Evolutionary conservation across 352 stramenopile genomes (phyloP), one percentile per base, ranked within the genome.

Genomic region (Globisporangium barbulae): DNA sequence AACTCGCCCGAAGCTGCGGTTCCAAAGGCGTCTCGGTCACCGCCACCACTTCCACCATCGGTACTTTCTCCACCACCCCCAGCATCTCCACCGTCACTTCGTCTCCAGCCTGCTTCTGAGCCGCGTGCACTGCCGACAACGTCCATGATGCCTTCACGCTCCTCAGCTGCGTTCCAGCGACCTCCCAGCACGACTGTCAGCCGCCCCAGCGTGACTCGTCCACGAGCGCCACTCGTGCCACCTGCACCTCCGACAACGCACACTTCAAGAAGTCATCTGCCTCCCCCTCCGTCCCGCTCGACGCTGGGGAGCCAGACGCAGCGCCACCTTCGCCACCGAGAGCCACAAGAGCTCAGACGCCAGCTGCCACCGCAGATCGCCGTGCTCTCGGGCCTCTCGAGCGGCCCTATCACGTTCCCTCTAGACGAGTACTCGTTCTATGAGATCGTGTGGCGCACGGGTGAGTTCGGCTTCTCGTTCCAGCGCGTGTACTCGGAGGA

Each of bases 381-480:
- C 1, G 75, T 78, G 13, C 71, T 91, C 6, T 87, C 78, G 15
- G 82, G 78, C 0, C 72, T 89, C 39, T 83, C 79, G 12, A 86
- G 75, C 39, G 82, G 82, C 0, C 75, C 82, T 0, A 81, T 75
- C 12, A 88, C 73, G 17, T 91, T 91, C 58, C 55, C 70, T n/a
- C 60, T 91, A 35, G 72, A 89, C 37, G 64, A 76, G 28, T 61
- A 68, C 13, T 68, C 54, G 22, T 88, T 91, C 45, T 91, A 91
- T 57, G 74, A 85, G 33, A 71, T 91, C 13, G 71, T 71, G 59
- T 91, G 82, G 82, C 76, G 67, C 39, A 74, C 60, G 2, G 82
- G 82, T 28, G 82, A 91, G 62, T 91, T 91, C 65, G 82, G 79
- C 4, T 91, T 88, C 48, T 91, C 82, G 21, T 79, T 91, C 47